These are phyloP conservation scores for Salvia splendens DNA, from an alignment of 257 asterid species.

Conservation along the genomic window DNA sequence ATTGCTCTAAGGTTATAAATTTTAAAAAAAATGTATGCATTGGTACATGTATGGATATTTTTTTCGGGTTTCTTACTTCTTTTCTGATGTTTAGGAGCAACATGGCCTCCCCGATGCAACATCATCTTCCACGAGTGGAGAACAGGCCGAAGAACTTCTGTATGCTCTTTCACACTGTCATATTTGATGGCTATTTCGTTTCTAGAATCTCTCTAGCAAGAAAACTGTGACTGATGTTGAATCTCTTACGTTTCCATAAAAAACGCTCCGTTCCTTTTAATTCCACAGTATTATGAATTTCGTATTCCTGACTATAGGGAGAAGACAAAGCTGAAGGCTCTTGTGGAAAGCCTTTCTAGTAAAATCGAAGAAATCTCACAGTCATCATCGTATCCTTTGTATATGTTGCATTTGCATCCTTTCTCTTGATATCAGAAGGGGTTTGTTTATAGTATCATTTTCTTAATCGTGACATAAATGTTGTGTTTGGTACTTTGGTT, in stretches of 20 bases:
- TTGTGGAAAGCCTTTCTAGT: constrained; percentile 41
- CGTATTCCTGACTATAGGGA: constrained; percentile 44
- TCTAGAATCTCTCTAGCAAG: neutral
- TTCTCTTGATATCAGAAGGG: constrained; percentile 12
- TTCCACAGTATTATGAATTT: constrained; percentile 27
- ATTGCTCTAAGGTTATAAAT: constrained; percentile 37
- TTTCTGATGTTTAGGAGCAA: constrained; percentile 29
- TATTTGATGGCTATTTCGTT: constrained; percentile 6
- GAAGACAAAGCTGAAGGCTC: constrained; percentile 45
- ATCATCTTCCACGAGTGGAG: constrained; percentile 43
- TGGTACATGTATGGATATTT: neutral
- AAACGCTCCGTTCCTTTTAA: neutral
- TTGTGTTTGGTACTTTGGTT: constrained; percentile 28
- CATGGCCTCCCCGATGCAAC: constrained; percentile 41
- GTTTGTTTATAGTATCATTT: neutral
- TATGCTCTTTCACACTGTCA: constrained; percentile 34
- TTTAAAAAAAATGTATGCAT: neutral
- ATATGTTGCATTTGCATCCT: neutral
- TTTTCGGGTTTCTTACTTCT: constrained; percentile 2
- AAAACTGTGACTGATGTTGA: constrained; percentile 1
- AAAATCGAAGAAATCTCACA: constrained; percentile 46
- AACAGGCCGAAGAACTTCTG: constrained; percentile 45
- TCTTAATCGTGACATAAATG: constrained; percentile 12
- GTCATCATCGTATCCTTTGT: constrained; percentile 56
- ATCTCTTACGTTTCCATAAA: neutral